Evolutionary conservation across 2,329 filamentous ascomycete species (phyloP).

Genomic region (Exophiala xenobiotica): DNA sequence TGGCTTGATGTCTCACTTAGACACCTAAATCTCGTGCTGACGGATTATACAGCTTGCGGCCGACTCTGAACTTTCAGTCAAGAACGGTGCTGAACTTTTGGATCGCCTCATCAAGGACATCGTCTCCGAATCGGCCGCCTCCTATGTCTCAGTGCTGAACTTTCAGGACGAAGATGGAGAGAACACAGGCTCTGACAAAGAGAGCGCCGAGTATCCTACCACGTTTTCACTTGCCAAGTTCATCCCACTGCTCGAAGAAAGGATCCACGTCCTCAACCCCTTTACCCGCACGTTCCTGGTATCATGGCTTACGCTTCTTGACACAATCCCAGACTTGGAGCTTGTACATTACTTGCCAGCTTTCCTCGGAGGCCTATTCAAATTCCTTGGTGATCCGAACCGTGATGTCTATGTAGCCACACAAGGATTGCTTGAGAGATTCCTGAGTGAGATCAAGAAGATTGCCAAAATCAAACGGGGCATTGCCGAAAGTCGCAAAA

Average conservation of each 20-base stretch:
- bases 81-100: constrained; percentile 93
- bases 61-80: constrained; percentile 93
- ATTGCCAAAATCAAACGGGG: constrained; percentile 91
- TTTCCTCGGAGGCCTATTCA: constrained; percentile 84
- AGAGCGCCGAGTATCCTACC: constrained; percentile 62
- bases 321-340: constrained; percentile 95
- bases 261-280: constrained; percentile 90
- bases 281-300: constrained; percentile 95
- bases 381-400: constrained; percentile 88
- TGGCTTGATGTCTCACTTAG: background rate
- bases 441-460: constrained; percentile 88
- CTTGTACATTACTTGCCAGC: constrained; percentile 89
- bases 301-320: constrained; percentile 89
- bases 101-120: constrained; percentile 96
- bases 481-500: constrained; percentile 78
- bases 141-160: constrained; percentile 88
- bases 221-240: constrained; percentile 90
- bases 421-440: constrained; percentile 82
- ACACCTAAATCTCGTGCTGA: constrained; percentile 12
- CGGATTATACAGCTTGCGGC: constrained; percentile 70
- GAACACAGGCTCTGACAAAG: constrained; percentile 39
- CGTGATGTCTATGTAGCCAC: constrained; percentile 93
- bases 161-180: constrained; percentile 51
- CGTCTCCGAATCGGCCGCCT: constrained; percentile 89
- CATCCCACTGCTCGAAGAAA: constrained; percentile 88